Evolutionary conservation across 768 basidiomycete genomes (phyloP).

Genomic region (Polyporus arcularius): DNA sequence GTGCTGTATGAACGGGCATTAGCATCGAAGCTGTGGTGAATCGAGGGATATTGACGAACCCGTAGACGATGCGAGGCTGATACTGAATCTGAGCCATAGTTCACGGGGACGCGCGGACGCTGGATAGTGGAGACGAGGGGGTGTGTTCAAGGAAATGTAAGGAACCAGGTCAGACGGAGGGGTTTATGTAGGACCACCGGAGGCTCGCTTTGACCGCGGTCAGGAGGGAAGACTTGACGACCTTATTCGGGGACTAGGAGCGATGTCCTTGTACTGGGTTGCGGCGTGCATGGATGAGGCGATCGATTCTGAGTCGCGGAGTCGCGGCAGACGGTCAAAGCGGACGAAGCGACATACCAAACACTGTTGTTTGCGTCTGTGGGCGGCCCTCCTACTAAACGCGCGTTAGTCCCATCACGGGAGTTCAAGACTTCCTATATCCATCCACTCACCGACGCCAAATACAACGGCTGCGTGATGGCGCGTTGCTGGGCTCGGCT

Average conservation of each 20-base stretch:
- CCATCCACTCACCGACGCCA: slow-evolving; percentile 1
- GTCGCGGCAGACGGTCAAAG: slow-evolving; percentile 1
- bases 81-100: no score
- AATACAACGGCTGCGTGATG: background rate
- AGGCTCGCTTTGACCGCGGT: background rate
- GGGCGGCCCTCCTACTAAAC: slow-evolving; percentile 9
- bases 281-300: slow-evolving; percentile 13
- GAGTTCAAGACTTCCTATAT: background rate
- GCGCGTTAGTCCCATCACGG: slow-evolving; percentile 1
- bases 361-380: slow-evolving; percentile 16
- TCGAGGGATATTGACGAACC: no score
- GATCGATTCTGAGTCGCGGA: slow-evolving; percentile 11
- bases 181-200: background rate
- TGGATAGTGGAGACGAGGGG: background rate
- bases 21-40: no score
- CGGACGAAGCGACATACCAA: slow-evolving; percentile 3
- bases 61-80: no score
- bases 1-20: no score
- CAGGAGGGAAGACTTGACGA: background rate
- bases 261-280: background rate
- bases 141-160: background rate
- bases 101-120: no score
- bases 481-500: background rate
- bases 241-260: background rate
- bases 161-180: background rate